These are phyloP conservation scores for Gomphus sp. DNA, from an alignment of 1,284 basidiomycete genomes.

Conservation along the genomic window DNA sequence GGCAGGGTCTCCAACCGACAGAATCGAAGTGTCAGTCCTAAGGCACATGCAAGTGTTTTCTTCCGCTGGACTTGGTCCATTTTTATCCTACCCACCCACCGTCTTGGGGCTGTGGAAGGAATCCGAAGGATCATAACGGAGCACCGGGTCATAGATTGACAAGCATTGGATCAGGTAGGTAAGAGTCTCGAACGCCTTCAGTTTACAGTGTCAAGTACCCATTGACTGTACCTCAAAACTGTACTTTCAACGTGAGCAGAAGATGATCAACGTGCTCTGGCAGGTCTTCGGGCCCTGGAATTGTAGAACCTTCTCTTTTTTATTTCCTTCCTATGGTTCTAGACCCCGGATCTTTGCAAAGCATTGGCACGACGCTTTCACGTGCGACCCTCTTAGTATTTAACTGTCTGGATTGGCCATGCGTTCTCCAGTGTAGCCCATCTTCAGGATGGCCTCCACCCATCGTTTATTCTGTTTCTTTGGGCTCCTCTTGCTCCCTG, in stretches of 20 bases:
- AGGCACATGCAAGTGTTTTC: background rate
- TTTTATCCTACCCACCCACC: background rate
- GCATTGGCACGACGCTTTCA: background rate
- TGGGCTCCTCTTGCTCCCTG: constrained; percentile 1
- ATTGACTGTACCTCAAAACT: background rate
- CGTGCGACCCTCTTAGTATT: background rate
- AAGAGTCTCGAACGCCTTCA: background rate
- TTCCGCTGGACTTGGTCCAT: background rate
- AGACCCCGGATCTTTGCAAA: background rate
- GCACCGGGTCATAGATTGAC: background rate
- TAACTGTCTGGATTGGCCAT: background rate
- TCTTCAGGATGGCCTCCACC: background rate
- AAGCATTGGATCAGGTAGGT: too few species aligned
- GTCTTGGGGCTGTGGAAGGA: background rate
- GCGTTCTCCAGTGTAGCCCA: background rate
- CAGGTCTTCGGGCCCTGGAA: background rate
- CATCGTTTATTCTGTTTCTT: background rate
- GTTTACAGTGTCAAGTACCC: background rate
- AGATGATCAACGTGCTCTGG: background rate
- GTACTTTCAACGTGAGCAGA: background rate
- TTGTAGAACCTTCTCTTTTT: background rate
- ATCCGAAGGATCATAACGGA: background rate
- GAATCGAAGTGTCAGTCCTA: background rate
- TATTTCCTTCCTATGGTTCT: background rate
- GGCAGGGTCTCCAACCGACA: background rate